Percentiles rank a stretch among this genome's conserved stretches.
phyloP scores from a whole-genome alignment of 2,329 filamentous ascomycete genomes.

The Alternaria rosae region DNA sequence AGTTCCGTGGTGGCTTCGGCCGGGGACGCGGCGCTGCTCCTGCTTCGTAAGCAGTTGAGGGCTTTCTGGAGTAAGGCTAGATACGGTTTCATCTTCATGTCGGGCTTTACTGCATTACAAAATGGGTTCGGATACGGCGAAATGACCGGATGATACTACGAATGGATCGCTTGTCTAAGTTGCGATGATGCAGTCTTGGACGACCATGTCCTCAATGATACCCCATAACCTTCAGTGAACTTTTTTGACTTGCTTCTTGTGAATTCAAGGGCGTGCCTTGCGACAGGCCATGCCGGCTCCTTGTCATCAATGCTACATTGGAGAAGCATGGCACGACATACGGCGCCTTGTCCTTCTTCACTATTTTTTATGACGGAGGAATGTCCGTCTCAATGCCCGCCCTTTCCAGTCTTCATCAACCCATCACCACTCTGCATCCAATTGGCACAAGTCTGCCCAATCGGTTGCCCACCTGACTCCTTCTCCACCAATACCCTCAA shows the following conservation, averaged over 20 bases:
- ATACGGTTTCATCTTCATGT: conserved; percentile 35
- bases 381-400: conserved; percentile 45
- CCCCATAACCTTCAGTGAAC: conserved; percentile 43
- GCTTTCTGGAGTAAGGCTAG: conserved; percentile 30
- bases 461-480: conserved; percentile 53
- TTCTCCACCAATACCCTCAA: conserved; percentile 67
- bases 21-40: conserved; percentile 49
- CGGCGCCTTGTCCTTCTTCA: not conserved
- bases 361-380: not conserved
- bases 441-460: conserved; percentile 54
- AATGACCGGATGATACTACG: conserved; percentile 50
- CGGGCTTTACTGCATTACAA: conserved; percentile 42
- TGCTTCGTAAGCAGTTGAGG: conserved; percentile 44
- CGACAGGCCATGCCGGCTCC: not conserved
- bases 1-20: conserved; percentile 55
- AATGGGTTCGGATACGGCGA: conserved; percentile 48
- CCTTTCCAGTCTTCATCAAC: conserved; percentile 54
- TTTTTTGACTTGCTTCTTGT: not conserved
- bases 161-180: conserved; percentile 43
- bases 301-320: not conserved
- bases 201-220: conserved; percentile 48
- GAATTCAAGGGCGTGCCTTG: not conserved
- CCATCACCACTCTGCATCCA: conserved; percentile 62
- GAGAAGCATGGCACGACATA: not conserved
- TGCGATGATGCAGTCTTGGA: conserved; percentile 31